These are phyloP conservation scores for Teratosphaeria destructans DNA, from an alignment of 2,329 filamentous ascomycete genomes.

Conservation along the genomic window DNA sequence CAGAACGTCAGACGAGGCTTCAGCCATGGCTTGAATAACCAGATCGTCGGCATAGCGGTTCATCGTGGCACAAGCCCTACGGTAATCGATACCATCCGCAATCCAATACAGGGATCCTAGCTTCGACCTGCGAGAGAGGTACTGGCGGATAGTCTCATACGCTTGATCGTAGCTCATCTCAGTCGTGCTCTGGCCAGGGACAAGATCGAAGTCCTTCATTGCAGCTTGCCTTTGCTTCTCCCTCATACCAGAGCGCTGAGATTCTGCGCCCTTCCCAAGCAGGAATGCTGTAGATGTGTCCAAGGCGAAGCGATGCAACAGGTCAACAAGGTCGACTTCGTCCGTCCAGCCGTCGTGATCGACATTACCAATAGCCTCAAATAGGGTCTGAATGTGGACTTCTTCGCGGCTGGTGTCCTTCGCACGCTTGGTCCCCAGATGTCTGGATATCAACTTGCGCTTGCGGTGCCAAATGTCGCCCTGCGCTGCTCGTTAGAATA, in stretches of 20 bases:
- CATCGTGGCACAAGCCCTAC: conserved; percentile 25
- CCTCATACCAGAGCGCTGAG: conserved; percentile 13
- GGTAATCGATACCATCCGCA: conserved; percentile 31
- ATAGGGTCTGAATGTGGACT: conserved; percentile 9
- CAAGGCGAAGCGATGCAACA: conserved; percentile 27
- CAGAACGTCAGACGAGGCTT: not conserved
- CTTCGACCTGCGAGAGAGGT: conserved; percentile 12
- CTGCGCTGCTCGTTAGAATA: not conserved
- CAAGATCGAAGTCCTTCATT: conserved; percentile 15
- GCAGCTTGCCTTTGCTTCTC: conserved; percentile 6
- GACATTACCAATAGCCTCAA: conserved; percentile 6
- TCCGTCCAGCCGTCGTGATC: conserved; percentile 13
- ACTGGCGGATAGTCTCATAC: conserved; percentile 14
- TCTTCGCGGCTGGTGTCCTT: conserved; percentile 10
- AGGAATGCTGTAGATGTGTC: conserved; percentile 28
- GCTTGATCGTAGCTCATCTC: conserved; percentile 10
- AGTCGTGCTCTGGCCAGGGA: conserved; percentile 5
- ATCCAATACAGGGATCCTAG: conserved; percentile 30
- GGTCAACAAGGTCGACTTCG: conserved; percentile 18
- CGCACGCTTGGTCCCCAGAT: conserved; percentile 9
- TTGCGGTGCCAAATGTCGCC: conserved; percentile 11
- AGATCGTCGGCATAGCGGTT: conserved; percentile 12
- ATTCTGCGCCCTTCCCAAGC: conserved; percentile 20
- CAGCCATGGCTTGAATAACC: conserved; percentile 7
- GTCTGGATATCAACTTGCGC: conserved; percentile 11